Percentiles rank a stretch among this genome's conserved stretches.
phyloP scores from a whole-genome alignment of 768 basidiomycete genomes.

The Tylopilus cervinicoccineus region DNA sequence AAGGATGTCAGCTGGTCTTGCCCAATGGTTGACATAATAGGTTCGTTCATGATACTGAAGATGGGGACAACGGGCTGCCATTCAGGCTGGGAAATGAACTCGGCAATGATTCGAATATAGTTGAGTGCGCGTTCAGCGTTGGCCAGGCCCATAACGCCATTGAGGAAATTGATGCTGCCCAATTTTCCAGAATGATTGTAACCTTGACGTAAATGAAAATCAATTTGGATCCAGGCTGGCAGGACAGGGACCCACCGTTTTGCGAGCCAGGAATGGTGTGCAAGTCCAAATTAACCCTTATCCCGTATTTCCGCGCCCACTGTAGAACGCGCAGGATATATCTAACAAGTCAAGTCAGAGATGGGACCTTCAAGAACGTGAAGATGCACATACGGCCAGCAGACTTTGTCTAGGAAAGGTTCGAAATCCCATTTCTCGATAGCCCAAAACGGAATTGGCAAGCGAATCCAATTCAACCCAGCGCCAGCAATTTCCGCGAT shows the following conservation, averaged over 20 bases:
- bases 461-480: constrained; percentile 78
- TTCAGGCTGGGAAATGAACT: constrained; percentile 78
- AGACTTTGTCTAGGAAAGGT: constrained; percentile 69
- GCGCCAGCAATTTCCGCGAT: constrained; percentile 86
- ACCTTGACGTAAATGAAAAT: constrained; percentile 27
- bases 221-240: background rate
- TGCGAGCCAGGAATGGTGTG: constrained; percentile 79
- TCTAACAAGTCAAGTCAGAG: constrained; percentile 28
- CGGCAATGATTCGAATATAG: constrained; percentile 68
- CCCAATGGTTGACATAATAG: constrained; percentile 51
- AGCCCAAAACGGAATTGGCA: constrained; percentile 85
- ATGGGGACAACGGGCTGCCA: constrained; percentile 60
- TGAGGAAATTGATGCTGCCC: constrained; percentile 60
- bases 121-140: constrained; percentile 79
- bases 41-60: constrained; percentile 66
- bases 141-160: constrained; percentile 79
- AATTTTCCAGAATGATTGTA: constrained; percentile 59
- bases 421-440: constrained; percentile 73
- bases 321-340: constrained; percentile 72
- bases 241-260: constrained; percentile 44
- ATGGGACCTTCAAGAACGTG: background rate
- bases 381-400: constrained; percentile 57
- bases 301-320: constrained; percentile 88
- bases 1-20: constrained; percentile 51
- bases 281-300: constrained; percentile 79